Evolutionary conservation across 352 stramenopile genomes (phyloP).

Genomic region (Nothophytophthora sp.): DNA sequence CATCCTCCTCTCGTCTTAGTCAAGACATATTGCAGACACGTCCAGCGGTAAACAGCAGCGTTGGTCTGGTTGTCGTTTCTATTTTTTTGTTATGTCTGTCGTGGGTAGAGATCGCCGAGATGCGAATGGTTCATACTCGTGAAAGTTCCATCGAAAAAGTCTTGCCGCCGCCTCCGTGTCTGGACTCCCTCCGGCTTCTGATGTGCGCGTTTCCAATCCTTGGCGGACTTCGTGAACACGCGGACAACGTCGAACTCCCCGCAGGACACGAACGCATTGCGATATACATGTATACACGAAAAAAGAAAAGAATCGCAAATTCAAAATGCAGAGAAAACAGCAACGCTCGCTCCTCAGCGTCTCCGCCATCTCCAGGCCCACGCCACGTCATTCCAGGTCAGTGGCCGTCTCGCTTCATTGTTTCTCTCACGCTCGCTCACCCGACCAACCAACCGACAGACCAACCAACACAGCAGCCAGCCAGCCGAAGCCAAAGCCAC

Average conservation of each 20-base stretch:
- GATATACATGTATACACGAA: constrained; percentile 36
- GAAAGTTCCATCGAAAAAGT: too few relatives aligned
- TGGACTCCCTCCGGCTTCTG: too few relatives aligned
- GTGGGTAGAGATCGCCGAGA: too few relatives aligned
- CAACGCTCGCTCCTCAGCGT: constrained; percentile 11
- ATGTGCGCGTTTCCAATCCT: too few relatives aligned
- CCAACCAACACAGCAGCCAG: constrained; percentile 14
- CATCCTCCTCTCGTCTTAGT: too few relatives aligned
- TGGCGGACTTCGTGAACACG: too few relatives aligned
- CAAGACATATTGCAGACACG: too few relatives aligned
- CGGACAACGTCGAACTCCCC: constrained; percentile 16
- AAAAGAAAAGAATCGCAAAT: constrained; percentile 42
- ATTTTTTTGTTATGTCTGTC: too few relatives aligned
- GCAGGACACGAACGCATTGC: constrained; percentile 20
- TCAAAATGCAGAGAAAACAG: constrained; percentile 44
- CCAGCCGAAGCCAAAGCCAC: constrained; percentile 5
- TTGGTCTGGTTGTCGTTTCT: too few relatives aligned
- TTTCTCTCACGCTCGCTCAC: constrained; percentile 30
- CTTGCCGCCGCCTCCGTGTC: too few relatives aligned
- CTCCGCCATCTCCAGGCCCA: constrained; percentile 17
- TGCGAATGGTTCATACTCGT: too few relatives aligned
- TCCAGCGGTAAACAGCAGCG: too few relatives aligned
- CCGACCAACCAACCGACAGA: constrained; percentile 27
- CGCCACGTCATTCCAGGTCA: constrained; percentile 22
- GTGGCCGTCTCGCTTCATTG: constrained; percentile 28